phyloP scores from a whole-genome alignment of 208 protist genomes.

The Trypanosoma scelopori region DNA sequence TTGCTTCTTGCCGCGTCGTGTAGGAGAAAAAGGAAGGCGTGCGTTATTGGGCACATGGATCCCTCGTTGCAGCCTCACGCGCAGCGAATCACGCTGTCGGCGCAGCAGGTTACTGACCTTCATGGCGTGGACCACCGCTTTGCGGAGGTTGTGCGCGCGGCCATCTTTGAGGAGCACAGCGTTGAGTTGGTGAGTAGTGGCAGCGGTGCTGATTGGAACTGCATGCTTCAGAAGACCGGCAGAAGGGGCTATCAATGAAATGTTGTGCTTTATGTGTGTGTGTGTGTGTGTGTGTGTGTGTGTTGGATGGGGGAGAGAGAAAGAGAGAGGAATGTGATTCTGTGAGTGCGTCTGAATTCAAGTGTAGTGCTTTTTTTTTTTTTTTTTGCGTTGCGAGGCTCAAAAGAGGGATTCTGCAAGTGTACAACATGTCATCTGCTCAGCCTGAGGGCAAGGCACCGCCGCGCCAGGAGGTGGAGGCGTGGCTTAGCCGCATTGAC shows the following conservation, averaged over 20 bases:
- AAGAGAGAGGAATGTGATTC: background rate
- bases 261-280: too few species aligned
- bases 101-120: slow-evolving; percentile 28
- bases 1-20: background rate
- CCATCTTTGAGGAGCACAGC: slow-evolving; percentile 31
- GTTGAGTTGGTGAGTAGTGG: slow-evolving; percentile 23
- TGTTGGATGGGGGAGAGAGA: too few species aligned
- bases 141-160: slow-evolving; percentile 30
- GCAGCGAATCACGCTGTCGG: slow-evolving; percentile 39
- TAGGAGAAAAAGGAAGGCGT: background rate
- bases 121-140: slow-evolving; percentile 29
- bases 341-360: slow-evolving; percentile 6
- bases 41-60: background rate
- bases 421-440: slow-evolving; percentile 6
- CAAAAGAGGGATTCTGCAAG: slow-evolving; percentile 15
- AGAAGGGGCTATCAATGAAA: too few species aligned
- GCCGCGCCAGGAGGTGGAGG: slow-evolving; percentile 31
- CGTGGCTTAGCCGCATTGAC: slow-evolving; percentile 38
- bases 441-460: slow-evolving; percentile 9
- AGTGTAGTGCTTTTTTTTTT: background rate
- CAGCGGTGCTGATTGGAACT: slow-evolving; percentile 33
- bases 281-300: too few species aligned
- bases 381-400: background rate
- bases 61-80: slow-evolving; percentile 14
- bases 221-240: slow-evolving; percentile 5